Evolutionary conservation across 345 rosid species (phyloP), one percentile per base, ranked within the genome.

Genomic region (Populus deltoides): DNA sequence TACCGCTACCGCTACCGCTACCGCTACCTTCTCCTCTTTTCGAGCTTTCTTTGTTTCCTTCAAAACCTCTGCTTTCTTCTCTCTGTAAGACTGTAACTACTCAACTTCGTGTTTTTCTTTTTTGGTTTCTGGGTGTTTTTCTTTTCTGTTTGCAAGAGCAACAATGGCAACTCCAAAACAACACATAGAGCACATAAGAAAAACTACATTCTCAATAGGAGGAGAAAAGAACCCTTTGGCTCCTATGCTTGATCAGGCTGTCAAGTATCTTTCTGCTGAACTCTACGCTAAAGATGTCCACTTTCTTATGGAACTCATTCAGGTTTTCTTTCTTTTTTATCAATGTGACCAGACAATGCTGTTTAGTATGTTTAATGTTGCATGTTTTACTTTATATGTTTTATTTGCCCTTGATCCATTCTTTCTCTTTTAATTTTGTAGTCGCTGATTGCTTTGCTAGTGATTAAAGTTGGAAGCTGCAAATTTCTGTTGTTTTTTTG

Each of bases 291-390:
- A 89, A 36, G 93, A 89, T 78, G 91, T 88, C 49, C 49, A 45
- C 49, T 45, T 90, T 67, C 87, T 91, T 22, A 90, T 91, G 96
- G 96, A 91, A 36, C 89, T 91, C 3, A 88, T 91, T 16, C 93
- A 91, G 90, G 95, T 85, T 9, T 10, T 4, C 3, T 31, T 18
- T 29, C 2, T 31, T 31, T 69, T 69, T 69, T 66, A 7, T 66
- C 69, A 39, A 39, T 39, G 15, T 66, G 31, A 8, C 12, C 27
- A 7, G 13, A 63, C 9, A 41, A 2, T 45, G 49, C 2, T 45
- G 63, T 57, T n/a, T 57, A n/a, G 27, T 20, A 53, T 20, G 59
- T 22, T 53, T 7, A 7, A 0, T n/a, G 63, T 24, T 57, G 27
- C 8, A n/a, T n/a, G 5, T 9, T 9, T 8, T n/a, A 3, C 63